phyloP scores from a whole-genome alignment of 2,329 filamentous ascomycete genomes.

The Fusarium dlaminii region DNA sequence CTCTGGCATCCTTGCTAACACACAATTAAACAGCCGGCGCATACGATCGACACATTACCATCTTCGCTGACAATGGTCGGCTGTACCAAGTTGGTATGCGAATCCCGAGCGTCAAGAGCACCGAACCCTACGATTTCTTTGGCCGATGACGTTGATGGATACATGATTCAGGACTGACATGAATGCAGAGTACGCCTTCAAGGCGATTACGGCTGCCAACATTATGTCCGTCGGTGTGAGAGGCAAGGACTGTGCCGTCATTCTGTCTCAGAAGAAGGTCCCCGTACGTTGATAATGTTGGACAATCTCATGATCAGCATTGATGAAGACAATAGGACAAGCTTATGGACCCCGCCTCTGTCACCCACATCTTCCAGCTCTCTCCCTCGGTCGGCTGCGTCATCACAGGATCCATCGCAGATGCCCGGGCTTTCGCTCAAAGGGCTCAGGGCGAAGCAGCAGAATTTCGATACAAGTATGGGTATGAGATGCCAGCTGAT shows the following conservation, averaged over 20 bases:
- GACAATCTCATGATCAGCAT: slow-evolving; percentile 3
- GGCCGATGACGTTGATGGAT: slow-evolving; percentile 26
- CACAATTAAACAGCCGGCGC: slow-evolving; percentile 64
- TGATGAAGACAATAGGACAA: slow-evolving; percentile 76
- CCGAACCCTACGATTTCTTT: slow-evolving; percentile 22
- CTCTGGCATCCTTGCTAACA: slow-evolving; percentile 42
- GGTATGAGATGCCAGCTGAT: slow-evolving; percentile 99
- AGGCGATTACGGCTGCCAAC: slow-evolving; percentile 98
- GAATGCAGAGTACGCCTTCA: slow-evolving; percentile 95
- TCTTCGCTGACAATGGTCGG: slow-evolving; percentile 98
- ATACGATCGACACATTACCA: slow-evolving; percentile 99
- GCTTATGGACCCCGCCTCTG: slow-evolving; percentile 95
- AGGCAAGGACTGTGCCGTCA: slow-evolving; percentile 96
- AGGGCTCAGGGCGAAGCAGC: slow-evolving; percentile 95
- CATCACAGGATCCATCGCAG: slow-evolving; percentile 98
- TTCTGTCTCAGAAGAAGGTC: slow-evolving; percentile 99
- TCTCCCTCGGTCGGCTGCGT: slow-evolving; percentile 97
- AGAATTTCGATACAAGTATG: slow-evolving; percentile 98
- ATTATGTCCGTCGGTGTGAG: slow-evolving; percentile 97
- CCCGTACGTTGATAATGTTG: slow-evolving; percentile 70
- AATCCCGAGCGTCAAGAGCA: slow-evolving; percentile 1
- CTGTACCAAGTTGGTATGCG: slow-evolving; percentile 98
- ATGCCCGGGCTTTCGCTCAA: slow-evolving; percentile 92
- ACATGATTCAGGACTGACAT: slow-evolving; percentile 36
- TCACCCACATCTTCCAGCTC: slow-evolving; percentile 96